phyloP scores from a whole-genome alignment of 2,329 filamentous ascomycete species.

The Pseudogymnoascus sp. region DNA sequence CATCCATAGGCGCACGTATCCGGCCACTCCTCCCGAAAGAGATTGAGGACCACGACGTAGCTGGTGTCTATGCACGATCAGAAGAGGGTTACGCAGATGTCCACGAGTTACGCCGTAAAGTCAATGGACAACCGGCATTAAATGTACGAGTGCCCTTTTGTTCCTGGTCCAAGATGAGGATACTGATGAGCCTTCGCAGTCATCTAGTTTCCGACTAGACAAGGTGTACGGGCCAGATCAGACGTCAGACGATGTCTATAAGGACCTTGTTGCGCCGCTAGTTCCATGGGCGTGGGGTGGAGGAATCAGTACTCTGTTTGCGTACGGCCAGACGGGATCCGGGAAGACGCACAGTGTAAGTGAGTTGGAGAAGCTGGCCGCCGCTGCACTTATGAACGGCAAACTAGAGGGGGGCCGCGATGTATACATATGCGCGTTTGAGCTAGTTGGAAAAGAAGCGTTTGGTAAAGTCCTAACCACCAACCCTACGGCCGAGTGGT shows the following conservation, averaged over 20 bases:
- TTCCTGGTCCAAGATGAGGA: constrained; percentile 8
- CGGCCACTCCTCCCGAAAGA: constrained; percentile 7
- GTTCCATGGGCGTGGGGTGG: constrained; percentile 39
- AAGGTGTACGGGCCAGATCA: constrained; percentile 10
- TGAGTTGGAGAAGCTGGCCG: constrained; percentile 34
- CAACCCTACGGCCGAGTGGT: no score
- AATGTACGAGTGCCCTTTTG: neutral
- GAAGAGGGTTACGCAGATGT: constrained; percentile 3
- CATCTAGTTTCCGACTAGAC: constrained; percentile 13
- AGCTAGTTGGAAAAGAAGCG: constrained; percentile 77
- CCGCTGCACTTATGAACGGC: constrained; percentile 64
- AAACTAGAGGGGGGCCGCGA: constrained; percentile 69
- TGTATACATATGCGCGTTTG: constrained; percentile 86
- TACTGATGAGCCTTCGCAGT: constrained; percentile 23
- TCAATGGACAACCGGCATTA: constrained; percentile 7
- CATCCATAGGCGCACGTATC: constrained; percentile 5
- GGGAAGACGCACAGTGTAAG: constrained; percentile 40
- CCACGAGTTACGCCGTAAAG: constrained; percentile 10
- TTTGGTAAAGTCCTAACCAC: constrained; percentile 28
- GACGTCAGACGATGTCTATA: constrained; percentile 16
- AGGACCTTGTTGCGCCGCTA: constrained; percentile 19
- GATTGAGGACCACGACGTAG: neutral
- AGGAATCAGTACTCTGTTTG: constrained; percentile 40
- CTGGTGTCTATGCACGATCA: neutral
- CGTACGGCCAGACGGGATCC: constrained; percentile 42